These are phyloP conservation scores for Gonium pectorale DNA, from an alignment of 139 green algal genomes.

Conservation along the genomic window DNA sequence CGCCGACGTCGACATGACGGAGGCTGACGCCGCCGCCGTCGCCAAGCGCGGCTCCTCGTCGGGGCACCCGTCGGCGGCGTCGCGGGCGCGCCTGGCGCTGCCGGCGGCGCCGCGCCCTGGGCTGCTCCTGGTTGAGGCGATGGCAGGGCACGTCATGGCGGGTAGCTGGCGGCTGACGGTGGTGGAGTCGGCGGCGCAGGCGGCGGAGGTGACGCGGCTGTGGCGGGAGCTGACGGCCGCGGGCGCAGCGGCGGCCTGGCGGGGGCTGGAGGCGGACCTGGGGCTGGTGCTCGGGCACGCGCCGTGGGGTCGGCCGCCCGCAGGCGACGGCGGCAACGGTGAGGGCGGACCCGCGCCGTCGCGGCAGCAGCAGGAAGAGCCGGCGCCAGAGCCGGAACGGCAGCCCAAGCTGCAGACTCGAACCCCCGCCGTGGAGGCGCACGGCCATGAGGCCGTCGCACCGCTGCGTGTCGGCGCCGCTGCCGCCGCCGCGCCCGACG, in stretches of 20 bases:
- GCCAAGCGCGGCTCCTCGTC: too few species aligned
- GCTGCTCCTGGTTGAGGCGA: conserved; percentile 10
- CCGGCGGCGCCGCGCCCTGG: not conserved
- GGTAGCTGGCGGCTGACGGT: conserved; percentile 3
- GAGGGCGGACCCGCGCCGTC: not conserved
- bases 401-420: too few species aligned
- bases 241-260: not conserved
- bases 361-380: not conserved
- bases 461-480: too few species aligned
- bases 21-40: too few species aligned
- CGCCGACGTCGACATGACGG: too few species aligned
- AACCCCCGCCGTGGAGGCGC: too few species aligned
- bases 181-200: not conserved
- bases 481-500: too few species aligned
- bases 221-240: not conserved
- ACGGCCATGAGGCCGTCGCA: too few species aligned
- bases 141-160: not conserved
- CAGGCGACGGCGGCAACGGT: not conserved
- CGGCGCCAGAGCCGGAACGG: too few species aligned
- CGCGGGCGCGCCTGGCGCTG: conserved; percentile 1
- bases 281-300: conserved; percentile 10
- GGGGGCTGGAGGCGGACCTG: not conserved
- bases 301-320: not conserved
- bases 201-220: not conserved
- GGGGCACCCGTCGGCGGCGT: too few species aligned